These are phyloP conservation scores for Thraustochytrium sp. DNA, from an alignment of 352 stramenopile species.

Conservation along the genomic window DNA sequence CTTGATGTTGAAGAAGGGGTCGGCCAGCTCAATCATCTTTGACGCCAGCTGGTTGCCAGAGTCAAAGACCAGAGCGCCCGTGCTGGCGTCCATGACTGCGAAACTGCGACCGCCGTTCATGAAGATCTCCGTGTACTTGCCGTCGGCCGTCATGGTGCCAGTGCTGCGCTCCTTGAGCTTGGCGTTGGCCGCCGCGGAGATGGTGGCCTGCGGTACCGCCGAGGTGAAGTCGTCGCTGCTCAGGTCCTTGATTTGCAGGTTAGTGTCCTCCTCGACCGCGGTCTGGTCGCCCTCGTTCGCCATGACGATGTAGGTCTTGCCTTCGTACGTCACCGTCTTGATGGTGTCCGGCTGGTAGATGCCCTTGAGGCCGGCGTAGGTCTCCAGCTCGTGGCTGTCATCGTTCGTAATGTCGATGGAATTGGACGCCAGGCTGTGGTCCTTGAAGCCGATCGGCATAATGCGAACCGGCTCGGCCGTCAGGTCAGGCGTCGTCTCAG, in stretches of 20 bases:
- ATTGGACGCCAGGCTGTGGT: slow-evolving; percentile 12
- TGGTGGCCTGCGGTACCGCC: background rate
- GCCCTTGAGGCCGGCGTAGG: background rate
- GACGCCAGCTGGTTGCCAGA: slow-evolving; percentile 12
- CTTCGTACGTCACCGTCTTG: background rate
- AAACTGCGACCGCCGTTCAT: slow-evolving; percentile 12
- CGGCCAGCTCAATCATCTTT: background rate
- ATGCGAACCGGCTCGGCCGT: background rate
- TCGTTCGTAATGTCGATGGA: background rate
- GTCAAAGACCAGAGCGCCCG: slow-evolving; percentile 4
- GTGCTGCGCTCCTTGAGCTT: background rate
- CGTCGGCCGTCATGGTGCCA: background rate
- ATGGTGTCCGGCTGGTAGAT: slow-evolving; percentile 40
- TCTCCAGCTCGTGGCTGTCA: background rate
- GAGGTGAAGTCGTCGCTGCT: background rate
- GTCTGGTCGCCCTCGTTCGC: slow-evolving; percentile 22
- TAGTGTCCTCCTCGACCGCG: background rate
- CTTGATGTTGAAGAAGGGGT: slow-evolving; percentile 25
- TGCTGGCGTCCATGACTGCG: background rate
- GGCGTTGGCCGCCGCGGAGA: background rate
- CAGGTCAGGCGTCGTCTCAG: background rate
- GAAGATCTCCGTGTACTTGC: background rate
- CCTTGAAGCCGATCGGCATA: slow-evolving; percentile 35
- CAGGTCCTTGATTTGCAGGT: background rate
- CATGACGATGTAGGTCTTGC: slow-evolving; percentile 6